Base-by-base conservation (phyloP, 1,284 basidiomycete species). In the Omphalotus olearius region DNA sequence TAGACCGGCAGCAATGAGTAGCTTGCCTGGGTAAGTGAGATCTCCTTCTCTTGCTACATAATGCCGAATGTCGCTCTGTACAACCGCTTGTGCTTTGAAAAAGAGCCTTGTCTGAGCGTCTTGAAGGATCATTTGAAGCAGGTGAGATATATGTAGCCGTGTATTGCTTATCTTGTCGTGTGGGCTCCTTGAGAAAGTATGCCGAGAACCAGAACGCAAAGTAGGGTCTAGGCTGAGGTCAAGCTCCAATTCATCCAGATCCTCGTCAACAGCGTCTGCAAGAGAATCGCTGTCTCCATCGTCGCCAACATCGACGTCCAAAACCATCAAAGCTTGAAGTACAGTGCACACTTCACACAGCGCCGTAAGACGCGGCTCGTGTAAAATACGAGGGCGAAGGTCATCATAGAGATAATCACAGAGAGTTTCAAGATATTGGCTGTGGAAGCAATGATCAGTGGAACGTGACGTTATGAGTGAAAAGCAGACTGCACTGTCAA, bases 391-490 rank as follows among this genome's bases (percentile, higher is more conserved):
- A 4, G 94, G 94, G 1, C 94, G 86, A 2, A 97, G 80, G 59
- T 94, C 90, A 66, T 97, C 94, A 64, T 94, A 96, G 20, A 97
- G 80, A 60, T 93, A 82, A 69, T 97, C 94, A 61, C 93, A 97
- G 0, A 98, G 76, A 4, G 79, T 83, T 70, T 96, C 93, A 18
- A 97, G 78, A 68, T 91, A 97, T 53, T 82, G 78, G 61, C 92
- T 95, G 62, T 33, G 2, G 30, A 9, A 33, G 2, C 7, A 33
- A 33, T 13, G 13, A 33, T 33, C 13, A 33, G 43, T 49, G 20
- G 7, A 44, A 38, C 23, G 49, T 41, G 44, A 37, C 41, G 47
- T 30, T 53, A 57, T 25, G 53, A 51, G 6, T 38, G 20, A 20
- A 44, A 23, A 51, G 50, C 4, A 5, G 5, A 23, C 5, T 3